Conservation (phyloP, 2,329 filamentous ascomycete genomes). For the Fusarium penzigii region DNA sequence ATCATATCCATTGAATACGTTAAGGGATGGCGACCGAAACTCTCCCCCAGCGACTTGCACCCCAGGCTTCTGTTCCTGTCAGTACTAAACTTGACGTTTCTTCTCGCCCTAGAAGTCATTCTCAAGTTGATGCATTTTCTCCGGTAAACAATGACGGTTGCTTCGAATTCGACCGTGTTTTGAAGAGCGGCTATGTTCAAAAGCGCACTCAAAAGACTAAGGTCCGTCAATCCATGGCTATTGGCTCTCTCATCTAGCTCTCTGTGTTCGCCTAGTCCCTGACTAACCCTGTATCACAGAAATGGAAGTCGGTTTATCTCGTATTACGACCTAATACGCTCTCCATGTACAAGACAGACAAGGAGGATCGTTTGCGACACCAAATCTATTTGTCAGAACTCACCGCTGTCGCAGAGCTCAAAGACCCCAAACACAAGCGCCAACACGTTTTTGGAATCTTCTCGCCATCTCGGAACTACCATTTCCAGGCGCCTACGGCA, state of each 20-base stretch:
- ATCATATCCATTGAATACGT: constrained; percentile 5
- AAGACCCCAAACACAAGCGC: constrained; percentile 84
- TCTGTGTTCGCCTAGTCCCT: background rate
- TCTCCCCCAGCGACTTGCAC: constrained; percentile 23
- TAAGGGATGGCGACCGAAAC: constrained; percentile 25
- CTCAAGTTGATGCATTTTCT: constrained; percentile 65
- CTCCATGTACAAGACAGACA: constrained; percentile 89
- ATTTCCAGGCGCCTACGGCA: constrained; percentile 75
- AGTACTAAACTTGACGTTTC: constrained; percentile 17
- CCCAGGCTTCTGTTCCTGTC: constrained; percentile 12
- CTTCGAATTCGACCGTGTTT: constrained; percentile 91
- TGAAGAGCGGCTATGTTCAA: constrained; percentile 83
- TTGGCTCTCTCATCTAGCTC: background rate
- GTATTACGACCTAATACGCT: constrained; percentile 88
- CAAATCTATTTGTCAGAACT: constrained; percentile 88
- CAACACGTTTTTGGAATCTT: constrained; percentile 91
- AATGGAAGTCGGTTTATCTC: constrained; percentile 87
- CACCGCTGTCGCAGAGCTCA: constrained; percentile 85
- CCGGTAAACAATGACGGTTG: constrained; percentile 93
- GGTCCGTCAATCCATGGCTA: constrained; percentile 48
- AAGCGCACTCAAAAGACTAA: constrained; percentile 94
- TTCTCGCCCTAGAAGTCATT: constrained; percentile 29
- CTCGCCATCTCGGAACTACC: constrained; percentile 86
- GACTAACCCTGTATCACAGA: constrained; percentile 48
- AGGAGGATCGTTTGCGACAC: constrained; percentile 85